Evolutionary conservation across 78 protist genomes (phyloP).

Genomic region (Dictyostelium intermedium): DNA sequence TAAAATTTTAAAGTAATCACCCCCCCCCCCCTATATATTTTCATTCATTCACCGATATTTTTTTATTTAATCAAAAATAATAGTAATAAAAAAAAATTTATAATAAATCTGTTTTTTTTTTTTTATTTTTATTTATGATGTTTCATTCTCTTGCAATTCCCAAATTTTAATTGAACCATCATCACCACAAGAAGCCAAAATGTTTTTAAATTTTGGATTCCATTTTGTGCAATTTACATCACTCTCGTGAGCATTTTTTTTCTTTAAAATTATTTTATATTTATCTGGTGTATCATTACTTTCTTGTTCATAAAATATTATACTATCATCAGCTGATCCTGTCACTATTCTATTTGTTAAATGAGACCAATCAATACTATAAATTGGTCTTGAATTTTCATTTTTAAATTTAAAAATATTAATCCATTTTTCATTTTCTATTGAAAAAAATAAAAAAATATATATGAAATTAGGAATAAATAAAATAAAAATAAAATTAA

Average conservation of each 20-base stretch:
- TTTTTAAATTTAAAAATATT: not conserved
- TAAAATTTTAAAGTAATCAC: not conserved
- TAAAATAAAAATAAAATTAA: not conserved
- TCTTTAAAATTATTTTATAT: conserved; percentile 1
- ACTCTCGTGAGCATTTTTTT: conserved; percentile 79
- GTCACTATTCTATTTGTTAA: conserved; percentile 53
- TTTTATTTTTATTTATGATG: not conserved
- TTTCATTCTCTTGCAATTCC: conserved; percentile 25
- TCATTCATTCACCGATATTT: not conserved
- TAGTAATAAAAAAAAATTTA: not conserved
- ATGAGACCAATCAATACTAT: conserved; percentile 81
- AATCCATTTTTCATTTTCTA: conserved; percentile 51
- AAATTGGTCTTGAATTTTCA: conserved; percentile 83
- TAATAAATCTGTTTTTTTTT: not conserved
- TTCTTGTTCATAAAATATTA: conserved; percentile 37
- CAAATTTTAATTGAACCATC: conserved; percentile 87
- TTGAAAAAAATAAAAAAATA: not conserved
- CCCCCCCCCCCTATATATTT: not conserved
- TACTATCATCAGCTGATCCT: conserved; percentile 87
- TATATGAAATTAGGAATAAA: no score
- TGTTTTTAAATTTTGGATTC: conserved; percentile 63
- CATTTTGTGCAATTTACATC: conserved; percentile 91
- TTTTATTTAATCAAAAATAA: not conserved
- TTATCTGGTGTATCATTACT: not conserved
- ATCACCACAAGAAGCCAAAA: conserved; percentile 90